Evolutionary conservation across 768 basidiomycete species (phyloP), one percentile per base, ranked within the genome.

Genomic region (Xerocomellus amylosporus): DNA sequence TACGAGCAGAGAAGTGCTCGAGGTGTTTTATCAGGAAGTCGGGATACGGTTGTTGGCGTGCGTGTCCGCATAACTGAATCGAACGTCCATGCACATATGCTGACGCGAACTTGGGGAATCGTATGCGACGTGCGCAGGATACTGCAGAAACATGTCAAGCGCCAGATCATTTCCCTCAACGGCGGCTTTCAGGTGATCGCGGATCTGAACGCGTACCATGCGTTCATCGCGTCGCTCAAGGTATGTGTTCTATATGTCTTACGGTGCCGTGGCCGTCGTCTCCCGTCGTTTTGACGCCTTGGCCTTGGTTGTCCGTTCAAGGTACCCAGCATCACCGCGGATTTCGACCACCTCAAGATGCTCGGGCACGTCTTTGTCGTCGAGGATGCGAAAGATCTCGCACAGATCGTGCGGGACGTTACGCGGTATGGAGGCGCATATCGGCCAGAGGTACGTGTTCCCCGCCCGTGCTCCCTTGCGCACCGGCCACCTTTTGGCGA

Each of bases 11-110:
- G 96, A 98, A 61, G 94, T 98, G 4, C 74, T 99, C 33, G 97
- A 98, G 66, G 96, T 99, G 4, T 98, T 99, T 71, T 93, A 98
- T 69, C 91, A 95, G 71, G 97, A 99, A 71, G 90, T 99, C 43
- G 96, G 96, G 6, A 86, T 97, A 54, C 85, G 97, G 36, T 69
- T 94, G 10, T 85, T 92, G 61, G 83, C 79, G 93, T 93, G 52
- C 61, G 87, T 78, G 4, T 43, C 13, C 9, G n/a, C n/a, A 8
- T 7, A 24, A 24, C 2, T 24, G 24, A 24, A 24, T 24, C 2
- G 24, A 20, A 13, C 15, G 14, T 9, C 8, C 6, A 3, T 12
- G n/a, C 12, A 4, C 4, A 9, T 31, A n/a, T n/a, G 43, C n/a
- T 46, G 49, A 51, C n/a, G 5, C 2, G n/a, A 15, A 46, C n/a